Percentiles rank a stretch among this genome's conserved stretches.
Conservation (phyloP, 192 early-diverging fungal genomes). For the Chytriomyces sp. region DNA sequence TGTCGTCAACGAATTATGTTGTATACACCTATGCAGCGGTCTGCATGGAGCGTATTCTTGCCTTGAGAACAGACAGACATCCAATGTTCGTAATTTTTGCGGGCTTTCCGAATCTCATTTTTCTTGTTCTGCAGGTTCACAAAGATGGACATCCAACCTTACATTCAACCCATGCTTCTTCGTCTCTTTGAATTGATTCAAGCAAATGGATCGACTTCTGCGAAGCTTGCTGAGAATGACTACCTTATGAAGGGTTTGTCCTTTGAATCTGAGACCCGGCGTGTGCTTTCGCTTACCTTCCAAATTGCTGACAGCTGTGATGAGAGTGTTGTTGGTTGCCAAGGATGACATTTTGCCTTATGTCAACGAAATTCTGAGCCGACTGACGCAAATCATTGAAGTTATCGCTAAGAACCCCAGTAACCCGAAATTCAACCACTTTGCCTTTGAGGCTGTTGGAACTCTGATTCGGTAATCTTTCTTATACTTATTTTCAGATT, state of each 20-base stretch:
- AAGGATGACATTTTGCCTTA: slow-evolving; percentile 73
- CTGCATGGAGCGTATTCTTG: slow-evolving; percentile 86
- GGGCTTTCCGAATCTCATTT: background rate
- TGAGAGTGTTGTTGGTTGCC: slow-evolving; percentile 81
- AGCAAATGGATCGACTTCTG: slow-evolving; percentile 69
- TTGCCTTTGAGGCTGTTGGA: slow-evolving; percentile 89
- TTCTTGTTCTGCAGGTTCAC: slow-evolving; percentile 54
- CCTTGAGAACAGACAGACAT: slow-evolving; percentile 57
- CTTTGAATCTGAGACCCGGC: background rate
- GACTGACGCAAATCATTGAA: slow-evolving; percentile 77
- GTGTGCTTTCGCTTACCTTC: slow-evolving; percentile 13
- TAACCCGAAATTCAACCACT: slow-evolving; percentile 98
- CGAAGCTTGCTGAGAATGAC: slow-evolving; percentile 95
- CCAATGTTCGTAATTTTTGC: slow-evolving; percentile 11
- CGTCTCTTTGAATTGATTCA: slow-evolving; percentile 80
- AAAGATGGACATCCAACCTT: slow-evolving; percentile 69
- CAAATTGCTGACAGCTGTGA: slow-evolving; percentile 56
- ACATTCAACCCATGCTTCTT: slow-evolving; percentile 67
- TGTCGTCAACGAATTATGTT: slow-evolving; percentile 78
- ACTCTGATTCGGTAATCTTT: slow-evolving; percentile 68
- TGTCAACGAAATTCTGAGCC: slow-evolving; percentile 70
- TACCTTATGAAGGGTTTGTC: slow-evolving; percentile 85
- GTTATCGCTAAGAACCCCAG: slow-evolving; percentile 92
- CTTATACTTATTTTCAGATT: slow-evolving; percentile 17
- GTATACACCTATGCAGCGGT: slow-evolving; percentile 93